Evolutionary conservation across 768 basidiomycete species (phyloP).

Genomic region (Russula ochroleuca): DNA sequence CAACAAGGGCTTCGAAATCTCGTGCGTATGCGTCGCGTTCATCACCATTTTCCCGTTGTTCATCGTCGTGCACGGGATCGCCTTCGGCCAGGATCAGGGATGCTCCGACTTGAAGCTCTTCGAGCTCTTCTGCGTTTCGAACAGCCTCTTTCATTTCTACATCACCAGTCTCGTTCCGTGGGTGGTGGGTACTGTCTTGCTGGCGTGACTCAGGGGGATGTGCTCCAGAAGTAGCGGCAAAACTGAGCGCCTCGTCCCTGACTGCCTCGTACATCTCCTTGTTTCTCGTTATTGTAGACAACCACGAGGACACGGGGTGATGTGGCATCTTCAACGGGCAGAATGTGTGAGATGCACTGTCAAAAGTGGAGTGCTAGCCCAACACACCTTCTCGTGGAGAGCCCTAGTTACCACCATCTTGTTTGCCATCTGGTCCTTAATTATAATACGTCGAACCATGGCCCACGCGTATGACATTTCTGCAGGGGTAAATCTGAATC

Average conservation of each 20-base stretch:
- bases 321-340: slow-evolving; percentile 49
- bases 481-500: slow-evolving; percentile 22
- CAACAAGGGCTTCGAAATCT: slow-evolving; percentile 50
- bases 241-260: slow-evolving; percentile 32
- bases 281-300: slow-evolving; percentile 35
- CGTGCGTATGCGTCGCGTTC: slow-evolving; percentile 25
- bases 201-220: background rate
- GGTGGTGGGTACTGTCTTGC: background rate
- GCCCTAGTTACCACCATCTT: background rate
- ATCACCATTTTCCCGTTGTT: background rate
- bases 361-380: background rate
- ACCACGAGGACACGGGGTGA: slow-evolving; percentile 53
- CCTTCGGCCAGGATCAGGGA: slow-evolving; percentile 7
- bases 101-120: slow-evolving; percentile 19
- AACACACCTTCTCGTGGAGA: slow-evolving; percentile 18
- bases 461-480: slow-evolving; percentile 23
- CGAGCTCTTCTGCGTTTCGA: slow-evolving; percentile 11
- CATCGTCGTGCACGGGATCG: slow-evolving; percentile 8
- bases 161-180: background rate
- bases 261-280: slow-evolving; percentile 44
- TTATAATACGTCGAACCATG: slow-evolving; percentile 19
- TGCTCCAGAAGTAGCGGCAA: background rate
- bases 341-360: background rate
- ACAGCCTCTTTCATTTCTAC: slow-evolving; percentile 4
- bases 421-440: slow-evolving; percentile 1